Evolutionary conservation across 2,329 filamentous ascomycete genomes (phyloP).

Genomic region (Cladosporium halotolerans): DNA sequence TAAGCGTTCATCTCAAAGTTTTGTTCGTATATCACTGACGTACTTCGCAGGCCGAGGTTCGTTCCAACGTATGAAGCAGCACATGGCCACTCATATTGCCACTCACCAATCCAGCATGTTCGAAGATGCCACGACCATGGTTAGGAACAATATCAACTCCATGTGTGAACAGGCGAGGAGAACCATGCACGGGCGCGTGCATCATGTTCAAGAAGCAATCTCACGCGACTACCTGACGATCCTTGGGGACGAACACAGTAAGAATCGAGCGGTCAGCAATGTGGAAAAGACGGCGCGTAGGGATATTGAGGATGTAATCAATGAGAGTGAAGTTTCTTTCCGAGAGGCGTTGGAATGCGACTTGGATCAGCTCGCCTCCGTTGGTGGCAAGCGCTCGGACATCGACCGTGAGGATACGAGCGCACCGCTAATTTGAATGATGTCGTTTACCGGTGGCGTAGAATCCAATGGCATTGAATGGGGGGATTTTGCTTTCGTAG

Average conservation of each 20-base stretch:
- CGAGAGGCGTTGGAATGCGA: slow-evolving; percentile 14
- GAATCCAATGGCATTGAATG: too few species aligned
- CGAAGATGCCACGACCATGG: slow-evolving; percentile 35
- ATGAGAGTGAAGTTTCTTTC: slow-evolving; percentile 15
- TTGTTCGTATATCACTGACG: slow-evolving; percentile 15
- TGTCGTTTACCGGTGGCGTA: background rate
- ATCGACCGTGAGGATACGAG: slow-evolving; percentile 9
- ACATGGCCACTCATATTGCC: slow-evolving; percentile 44
- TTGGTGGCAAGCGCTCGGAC: background rate
- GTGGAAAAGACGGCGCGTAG: slow-evolving; percentile 18
- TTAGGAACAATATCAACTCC: slow-evolving; percentile 34
- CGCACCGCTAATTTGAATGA: background rate
- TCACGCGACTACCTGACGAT: slow-evolving; percentile 33
- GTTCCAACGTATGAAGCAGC: slow-evolving; percentile 47
- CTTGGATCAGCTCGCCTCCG: slow-evolving; percentile 14
- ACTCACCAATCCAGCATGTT: slow-evolving; percentile 45
- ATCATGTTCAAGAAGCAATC: slow-evolving; percentile 39
- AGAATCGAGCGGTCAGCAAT: slow-evolving; percentile 14
- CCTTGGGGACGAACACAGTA: slow-evolving; percentile 20
- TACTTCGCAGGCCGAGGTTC: slow-evolving; percentile 31
- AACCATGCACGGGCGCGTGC: slow-evolving; percentile 38
- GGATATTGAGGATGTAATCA: slow-evolving; percentile 18
- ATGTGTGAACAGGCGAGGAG: slow-evolving; percentile 41
- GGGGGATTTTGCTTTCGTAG: too few species aligned
- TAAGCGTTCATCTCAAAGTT: background rate